These are phyloP conservation scores for Rhizopogon roseolus DNA, from an alignment of 768 basidiomycete genomes.

Conservation along the genomic window DNA sequence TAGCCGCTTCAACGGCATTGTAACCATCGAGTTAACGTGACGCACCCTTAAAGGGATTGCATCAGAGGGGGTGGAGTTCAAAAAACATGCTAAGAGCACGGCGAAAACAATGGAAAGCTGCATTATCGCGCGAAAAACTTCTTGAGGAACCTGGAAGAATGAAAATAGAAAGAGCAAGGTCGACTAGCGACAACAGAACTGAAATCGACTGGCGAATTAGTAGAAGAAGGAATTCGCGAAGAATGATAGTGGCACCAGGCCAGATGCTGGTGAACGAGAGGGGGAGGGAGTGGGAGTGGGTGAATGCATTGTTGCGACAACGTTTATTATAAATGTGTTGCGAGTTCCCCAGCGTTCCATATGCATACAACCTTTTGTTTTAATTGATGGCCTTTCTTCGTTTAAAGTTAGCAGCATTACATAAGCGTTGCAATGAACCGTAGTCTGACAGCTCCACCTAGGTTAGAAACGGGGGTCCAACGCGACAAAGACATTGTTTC, in stretches of 20 bases:
- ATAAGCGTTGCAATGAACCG: neutral
- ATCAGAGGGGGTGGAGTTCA: slow-evolving; percentile 34
- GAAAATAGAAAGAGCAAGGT: neutral
- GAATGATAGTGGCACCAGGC: slow-evolving; percentile 17
- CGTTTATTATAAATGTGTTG: neutral
- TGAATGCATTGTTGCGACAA: neutral
- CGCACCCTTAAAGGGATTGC: slow-evolving; percentile 15
- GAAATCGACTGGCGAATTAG: slow-evolving; percentile 14
- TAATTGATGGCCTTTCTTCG: neutral
- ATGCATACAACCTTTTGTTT: neutral
- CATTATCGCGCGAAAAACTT: slow-evolving; percentile 34
- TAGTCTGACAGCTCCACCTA: too few relatives aligned
- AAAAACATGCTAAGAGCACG: slow-evolving; percentile 48
- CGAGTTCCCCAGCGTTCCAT: neutral
- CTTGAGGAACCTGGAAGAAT: neutral
- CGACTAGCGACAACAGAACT: slow-evolving; percentile 10
- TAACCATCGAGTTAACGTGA: slow-evolving; percentile 26
- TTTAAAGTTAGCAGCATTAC: neutral
- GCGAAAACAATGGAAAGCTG: slow-evolving; percentile 47
- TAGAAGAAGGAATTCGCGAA: neutral
- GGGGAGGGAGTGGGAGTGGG: neutral
- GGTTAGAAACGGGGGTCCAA: too few relatives aligned
- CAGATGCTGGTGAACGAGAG: neutral
- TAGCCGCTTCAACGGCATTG: slow-evolving; percentile 37
- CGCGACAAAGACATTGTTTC: too few relatives aligned